Evolutionary conservation across 352 stramenopile species (phyloP).

Genomic region (Phytophthora pluvialis): DNA sequence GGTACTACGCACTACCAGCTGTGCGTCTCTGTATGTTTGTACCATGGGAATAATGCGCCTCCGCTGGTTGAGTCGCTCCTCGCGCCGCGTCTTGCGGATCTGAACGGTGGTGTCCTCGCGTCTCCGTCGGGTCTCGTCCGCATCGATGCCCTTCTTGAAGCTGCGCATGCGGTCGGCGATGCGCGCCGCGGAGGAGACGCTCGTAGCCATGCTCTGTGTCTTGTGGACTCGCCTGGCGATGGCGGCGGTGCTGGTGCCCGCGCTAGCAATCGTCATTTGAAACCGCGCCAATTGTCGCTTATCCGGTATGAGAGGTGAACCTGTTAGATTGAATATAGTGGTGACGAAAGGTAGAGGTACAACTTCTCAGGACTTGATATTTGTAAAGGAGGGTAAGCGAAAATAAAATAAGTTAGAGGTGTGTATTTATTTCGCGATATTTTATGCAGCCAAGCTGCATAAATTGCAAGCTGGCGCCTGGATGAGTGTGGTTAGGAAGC

Average conservation of each 20-base stretch:
- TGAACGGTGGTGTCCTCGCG: conserved; percentile 86
- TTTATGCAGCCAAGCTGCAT: background rate
- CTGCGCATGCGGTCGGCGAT: conserved; percentile 75
- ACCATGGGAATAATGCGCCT: conserved; percentile 68
- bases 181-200: conserved; percentile 32
- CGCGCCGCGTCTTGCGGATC: conserved; percentile 89
- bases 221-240: conserved; percentile 5
- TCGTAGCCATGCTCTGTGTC: conserved; percentile 32
- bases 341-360: background rate
- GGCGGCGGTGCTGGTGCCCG: background rate
- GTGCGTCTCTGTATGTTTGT: conserved; percentile 7
- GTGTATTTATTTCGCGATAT: background rate
- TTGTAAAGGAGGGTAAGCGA: background rate
- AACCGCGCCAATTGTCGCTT: conserved; percentile 3
- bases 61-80: conserved; percentile 86
- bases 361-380: background rate
- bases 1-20: background rate
- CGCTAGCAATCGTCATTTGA: conserved; percentile 10
- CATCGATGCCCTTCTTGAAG: conserved; percentile 92
- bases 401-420: conserved; percentile 1
- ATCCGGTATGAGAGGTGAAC: background rate
- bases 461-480: background rate
- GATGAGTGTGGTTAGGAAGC: too few relatives aligned
- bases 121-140: conserved; percentile 70
- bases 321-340: conserved; percentile 5